Conservation (phyloP, 208 protist genomes). For the Angomonas deanei region DNA sequence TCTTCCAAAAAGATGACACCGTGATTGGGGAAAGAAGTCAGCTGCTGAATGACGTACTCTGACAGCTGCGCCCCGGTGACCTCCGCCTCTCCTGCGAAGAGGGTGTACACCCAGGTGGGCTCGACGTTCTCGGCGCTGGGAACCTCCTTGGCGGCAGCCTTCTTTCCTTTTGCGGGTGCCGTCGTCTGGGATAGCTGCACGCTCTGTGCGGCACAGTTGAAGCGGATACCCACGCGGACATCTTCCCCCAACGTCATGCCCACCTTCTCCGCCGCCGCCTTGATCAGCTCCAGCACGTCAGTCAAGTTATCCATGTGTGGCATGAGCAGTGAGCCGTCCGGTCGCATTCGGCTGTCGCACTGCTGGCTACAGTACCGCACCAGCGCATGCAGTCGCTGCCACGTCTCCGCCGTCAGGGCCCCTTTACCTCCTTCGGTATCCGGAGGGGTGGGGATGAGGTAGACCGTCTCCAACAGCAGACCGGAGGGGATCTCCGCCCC, state of each 20-base stretch:
- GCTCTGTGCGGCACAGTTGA: slow-evolving; percentile 11
- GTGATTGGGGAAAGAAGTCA: slow-evolving; percentile 17
- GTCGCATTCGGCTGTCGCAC: slow-evolving; percentile 4
- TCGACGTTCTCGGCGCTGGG: not conserved
- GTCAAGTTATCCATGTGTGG: slow-evolving; percentile 42
- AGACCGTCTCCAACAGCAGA: slow-evolving; percentile 10
- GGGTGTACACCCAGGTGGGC: slow-evolving; percentile 31
- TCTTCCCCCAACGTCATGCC: slow-evolving; percentile 26
- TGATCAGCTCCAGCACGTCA: slow-evolving; percentile 23
- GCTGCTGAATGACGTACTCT: slow-evolving; percentile 65
- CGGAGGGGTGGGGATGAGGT: slow-evolving; percentile 2
- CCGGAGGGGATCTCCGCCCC: slow-evolving; percentile 4
- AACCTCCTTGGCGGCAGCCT: not conserved
- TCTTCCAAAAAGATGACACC: slow-evolving; percentile 62
- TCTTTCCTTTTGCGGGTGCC: slow-evolving; percentile 8
- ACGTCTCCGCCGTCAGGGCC: not conserved
- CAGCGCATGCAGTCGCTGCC: slow-evolving; percentile 5
- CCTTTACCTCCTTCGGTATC: not conserved
- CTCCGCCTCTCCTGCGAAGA: slow-evolving; percentile 57
- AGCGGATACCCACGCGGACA: slow-evolving; percentile 33
- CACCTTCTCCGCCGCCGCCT: slow-evolving; percentile 26
- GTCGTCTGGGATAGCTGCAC: not conserved
- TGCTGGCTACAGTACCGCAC: slow-evolving; percentile 13
- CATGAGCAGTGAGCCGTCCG: slow-evolving; percentile 32
- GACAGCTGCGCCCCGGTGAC: slow-evolving; percentile 66